Conservation (phyloP, 2,329 filamentous ascomycete species). For the Fusarium chaquense region DNA sequence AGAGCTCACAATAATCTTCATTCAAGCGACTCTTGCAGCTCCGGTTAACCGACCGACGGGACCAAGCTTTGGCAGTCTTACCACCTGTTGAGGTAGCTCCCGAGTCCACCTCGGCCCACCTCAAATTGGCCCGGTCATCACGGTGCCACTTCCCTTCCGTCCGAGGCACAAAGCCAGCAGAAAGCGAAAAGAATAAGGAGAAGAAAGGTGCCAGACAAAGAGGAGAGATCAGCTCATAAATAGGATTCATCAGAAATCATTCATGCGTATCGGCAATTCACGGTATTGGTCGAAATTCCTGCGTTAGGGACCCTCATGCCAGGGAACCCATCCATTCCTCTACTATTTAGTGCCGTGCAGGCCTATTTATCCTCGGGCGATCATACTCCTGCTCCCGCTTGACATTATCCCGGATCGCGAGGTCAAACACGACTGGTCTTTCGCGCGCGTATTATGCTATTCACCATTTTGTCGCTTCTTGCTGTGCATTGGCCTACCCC, state of each 20-base stretch:
- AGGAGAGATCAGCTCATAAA: conserved; percentile 31
- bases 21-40: conserved; percentile 9
- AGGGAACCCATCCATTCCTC: conserved; percentile 19
- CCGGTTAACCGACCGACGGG: conserved; percentile 33
- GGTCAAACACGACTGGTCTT: conserved; percentile 34
- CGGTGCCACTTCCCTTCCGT: conserved; percentile 40
- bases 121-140: conserved; percentile 26
- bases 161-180: conserved; percentile 39
- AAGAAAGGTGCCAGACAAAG: conserved; percentile 27
- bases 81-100: conserved; percentile 18
- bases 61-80: conserved; percentile 27
- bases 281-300: conserved; percentile 30
- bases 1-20: not conserved
- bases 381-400: conserved; percentile 42
- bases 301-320: conserved; percentile 6
- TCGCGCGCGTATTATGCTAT: conserved; percentile 27
- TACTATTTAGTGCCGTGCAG: conserved; percentile 25
- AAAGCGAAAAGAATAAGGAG: conserved; percentile 32
- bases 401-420: conserved; percentile 43
- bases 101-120: conserved; percentile 43
- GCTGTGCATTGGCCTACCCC: conserved; percentile 14
- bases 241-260: conserved; percentile 8
- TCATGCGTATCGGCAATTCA: conserved; percentile 23
- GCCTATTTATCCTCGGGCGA: conserved; percentile 41
- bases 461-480: conserved; percentile 24